Base-by-base conservation (phyloP, 352 stramenopile genomes). In the Halophytophthora batemanensis region DNA sequence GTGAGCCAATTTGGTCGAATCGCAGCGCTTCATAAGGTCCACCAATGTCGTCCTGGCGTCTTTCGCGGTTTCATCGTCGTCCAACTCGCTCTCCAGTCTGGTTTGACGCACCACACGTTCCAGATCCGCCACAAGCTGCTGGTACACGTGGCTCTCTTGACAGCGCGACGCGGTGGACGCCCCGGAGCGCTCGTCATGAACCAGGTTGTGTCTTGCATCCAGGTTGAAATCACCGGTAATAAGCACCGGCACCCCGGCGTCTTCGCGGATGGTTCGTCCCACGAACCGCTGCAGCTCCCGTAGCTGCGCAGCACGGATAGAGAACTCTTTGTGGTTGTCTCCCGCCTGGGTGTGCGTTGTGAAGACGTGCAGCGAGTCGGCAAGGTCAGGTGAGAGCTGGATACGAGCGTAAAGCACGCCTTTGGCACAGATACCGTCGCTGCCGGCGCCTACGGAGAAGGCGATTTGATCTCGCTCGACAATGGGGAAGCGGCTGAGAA, bases 291-390 rank as follows among this genome's bases (percentile, higher is more conserved):
- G 64, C 57, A 93, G 78, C 53, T 93, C 77, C 13, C 64, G 54
- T 2, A 93, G 54, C 40, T 93, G 82, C 7, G 61, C 48, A 1
- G 71, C 61, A 6, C 82, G 82, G 48, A 93, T 87, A 8, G 17
- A 38, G 50, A 77, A 83, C 42, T 81, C 68, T 2, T 55, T 58
- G 12, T 50, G 17, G 14, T 70, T 57, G 42, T 90, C 77, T 19
- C 82, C 80, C 1, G 82, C 80, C 56, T 93, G 75, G 13, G 82
- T 93, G 53, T 93, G 82, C n/a, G 82, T 93, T 25, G 77, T 90
- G 50, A 93, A 93, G n/a, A 93, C 76, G 41, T 90, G 78, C 19
- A 91, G 59, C 29, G 70, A 87, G 58, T 91, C 77, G 3, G 73
- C 67, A 14, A 86, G 53, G 39, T 87, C 72, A 2, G 74, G 71